Evolutionary conservation across 495 filamentous ascomycete species (phyloP).

Genomic region (Collariella sp.): DNA sequence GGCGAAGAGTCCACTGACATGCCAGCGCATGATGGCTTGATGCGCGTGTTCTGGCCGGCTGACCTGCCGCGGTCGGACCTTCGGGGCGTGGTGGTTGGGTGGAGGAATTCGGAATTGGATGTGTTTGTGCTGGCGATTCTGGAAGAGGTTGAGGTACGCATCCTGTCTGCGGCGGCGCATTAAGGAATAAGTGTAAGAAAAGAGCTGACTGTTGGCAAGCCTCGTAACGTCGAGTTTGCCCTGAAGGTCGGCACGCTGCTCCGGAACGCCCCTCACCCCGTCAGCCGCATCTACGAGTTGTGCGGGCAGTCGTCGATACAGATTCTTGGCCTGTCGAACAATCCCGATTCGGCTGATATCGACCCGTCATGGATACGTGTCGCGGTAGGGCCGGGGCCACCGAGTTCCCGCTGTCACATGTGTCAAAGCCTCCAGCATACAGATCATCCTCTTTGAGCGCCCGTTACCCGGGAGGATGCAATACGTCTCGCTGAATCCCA

Average conservation of each 20-base stretch:
- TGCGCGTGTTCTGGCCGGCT: conserved; percentile 96
- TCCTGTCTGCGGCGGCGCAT: not conserved
- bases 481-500: conserved; percentile 86
- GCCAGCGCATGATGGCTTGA: conserved; percentile 92
- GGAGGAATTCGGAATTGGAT: conserved; percentile 87
- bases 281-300: conserved; percentile 69
- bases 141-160: conserved; percentile 78
- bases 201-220: conserved; percentile 24
- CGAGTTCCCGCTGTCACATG: conserved; percentile 66
- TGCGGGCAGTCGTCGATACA: conserved; percentile 78
- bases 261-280: conserved; percentile 72
- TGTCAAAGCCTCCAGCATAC: conserved; percentile 57
- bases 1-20: conserved; percentile 41
- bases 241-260: conserved; percentile 75
- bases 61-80: conserved; percentile 65
- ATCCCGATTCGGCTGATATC: conserved; percentile 41
- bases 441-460: conserved; percentile 81
- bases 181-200: not conserved
- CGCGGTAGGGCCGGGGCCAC: conserved; percentile 46
- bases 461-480: conserved; percentile 88
- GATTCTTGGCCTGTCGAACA: conserved; percentile 75
- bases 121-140: conserved; percentile 82
- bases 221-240: conserved; percentile 74
- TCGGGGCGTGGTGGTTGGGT: conserved; percentile 84
- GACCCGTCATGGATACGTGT: conserved; percentile 65